These are phyloP conservation scores for Beta vulgaris DNA, from an alignment of 148 eudicot species.

Conservation along the genomic window DNA sequence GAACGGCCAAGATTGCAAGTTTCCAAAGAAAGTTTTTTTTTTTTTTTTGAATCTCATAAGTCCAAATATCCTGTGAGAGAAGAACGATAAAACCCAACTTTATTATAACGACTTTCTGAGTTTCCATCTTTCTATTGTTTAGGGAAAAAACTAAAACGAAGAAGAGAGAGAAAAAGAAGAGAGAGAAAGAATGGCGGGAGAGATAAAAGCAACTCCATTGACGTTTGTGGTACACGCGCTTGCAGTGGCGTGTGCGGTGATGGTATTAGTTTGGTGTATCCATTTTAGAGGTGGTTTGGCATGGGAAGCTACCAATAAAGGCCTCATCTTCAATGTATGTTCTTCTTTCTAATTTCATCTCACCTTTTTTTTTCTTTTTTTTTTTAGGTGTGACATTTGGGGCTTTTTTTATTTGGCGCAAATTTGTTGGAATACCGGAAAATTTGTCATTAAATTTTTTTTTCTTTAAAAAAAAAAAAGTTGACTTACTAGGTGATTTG, in stretches of 20 bases:
- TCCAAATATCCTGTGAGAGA: not conserved
- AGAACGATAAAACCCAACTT: not conserved
- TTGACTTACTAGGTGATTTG: too few species aligned
- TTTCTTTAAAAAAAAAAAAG: too few species aligned
- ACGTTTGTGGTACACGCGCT: slow-evolving; percentile 57
- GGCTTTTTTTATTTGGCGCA: not conserved
- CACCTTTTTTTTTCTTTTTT: not conserved
- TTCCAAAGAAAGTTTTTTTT: not conserved
- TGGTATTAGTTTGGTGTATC: slow-evolving; percentile 75
- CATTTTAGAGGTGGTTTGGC: slow-evolving; percentile 81
- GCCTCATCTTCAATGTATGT: slow-evolving; percentile 74
- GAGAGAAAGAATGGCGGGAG: slow-evolving; percentile 36
- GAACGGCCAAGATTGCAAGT: not conserved
- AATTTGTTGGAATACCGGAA: not conserved
- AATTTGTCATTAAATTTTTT: too few species aligned
- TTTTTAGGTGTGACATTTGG: too few species aligned
- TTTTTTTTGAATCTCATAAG: too few species aligned
- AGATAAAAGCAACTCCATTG: slow-evolving; percentile 43
- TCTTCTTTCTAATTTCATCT: not conserved
- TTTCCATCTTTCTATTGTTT: too few species aligned
- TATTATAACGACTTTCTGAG: not conserved
- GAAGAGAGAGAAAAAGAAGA: slow-evolving; percentile 17
- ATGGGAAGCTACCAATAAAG: slow-evolving; percentile 69
- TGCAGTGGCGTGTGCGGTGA: slow-evolving; percentile 50
- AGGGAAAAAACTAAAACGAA: too few species aligned